These are phyloP conservation scores for Psidium guajava DNA, from an alignment of 345 rosid genomes.

Conservation along the genomic window DNA sequence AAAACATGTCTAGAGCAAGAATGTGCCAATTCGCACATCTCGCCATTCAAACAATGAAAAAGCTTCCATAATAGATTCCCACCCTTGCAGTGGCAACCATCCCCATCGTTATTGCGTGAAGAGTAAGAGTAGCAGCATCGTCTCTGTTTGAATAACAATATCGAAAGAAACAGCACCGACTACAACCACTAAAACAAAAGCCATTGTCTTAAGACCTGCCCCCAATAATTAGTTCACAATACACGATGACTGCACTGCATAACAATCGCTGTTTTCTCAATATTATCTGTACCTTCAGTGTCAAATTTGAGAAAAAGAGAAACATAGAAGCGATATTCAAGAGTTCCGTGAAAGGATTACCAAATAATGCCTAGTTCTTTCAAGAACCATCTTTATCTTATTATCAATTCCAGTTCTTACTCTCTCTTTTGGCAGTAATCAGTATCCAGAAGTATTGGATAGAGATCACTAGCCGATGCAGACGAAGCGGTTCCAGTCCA, in stretches of 20 bases:
- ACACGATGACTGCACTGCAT: background rate
- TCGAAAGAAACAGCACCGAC: background rate
- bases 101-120: background rate
- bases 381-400: too few species aligned
- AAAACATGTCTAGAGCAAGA: background rate
- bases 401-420: background rate
- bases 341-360: background rate
- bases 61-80: background rate
- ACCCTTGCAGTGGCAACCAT: background rate
- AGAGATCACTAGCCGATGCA: conserved; percentile 4
- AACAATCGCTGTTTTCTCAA: background rate
- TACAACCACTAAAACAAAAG: background rate
- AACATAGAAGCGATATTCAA: background rate
- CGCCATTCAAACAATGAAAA: background rate
- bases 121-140: background rate
- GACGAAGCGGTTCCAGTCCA: background rate
- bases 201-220: background rate
- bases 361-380: background rate
- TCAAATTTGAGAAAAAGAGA: background rate
- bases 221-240: background rate
- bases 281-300: background rate
- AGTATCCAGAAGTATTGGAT: background rate
- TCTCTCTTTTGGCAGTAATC: background rate
- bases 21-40: background rate
- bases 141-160: background rate